Conservation (phyloP, 768 basidiomycete species). For the Leccinum uliginosum region DNA sequence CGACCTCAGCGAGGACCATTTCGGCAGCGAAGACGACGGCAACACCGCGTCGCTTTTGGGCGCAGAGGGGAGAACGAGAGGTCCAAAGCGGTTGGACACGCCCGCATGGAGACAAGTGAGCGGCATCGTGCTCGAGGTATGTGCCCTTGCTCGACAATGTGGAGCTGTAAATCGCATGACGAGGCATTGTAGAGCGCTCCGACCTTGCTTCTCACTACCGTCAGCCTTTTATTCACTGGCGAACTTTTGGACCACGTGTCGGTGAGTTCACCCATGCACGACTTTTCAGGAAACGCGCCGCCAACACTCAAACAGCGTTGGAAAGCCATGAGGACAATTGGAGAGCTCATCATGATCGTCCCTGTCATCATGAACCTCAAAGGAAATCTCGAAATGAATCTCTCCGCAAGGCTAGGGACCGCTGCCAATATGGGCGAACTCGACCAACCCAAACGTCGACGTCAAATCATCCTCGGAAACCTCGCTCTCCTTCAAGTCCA, state of each 20-base stretch:
- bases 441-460: constrained; percentile 61
- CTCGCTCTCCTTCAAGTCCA: constrained; percentile 88
- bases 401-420: constrained; percentile 92
- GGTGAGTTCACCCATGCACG: constrained; percentile 40
- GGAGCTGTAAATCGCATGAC: constrained; percentile 1
- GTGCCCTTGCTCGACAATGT: constrained; percentile 15
- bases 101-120: constrained; percentile 52
- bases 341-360: constrained; percentile 95
- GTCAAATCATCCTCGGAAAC: constrained; percentile 73
- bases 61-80: constrained; percentile 26
- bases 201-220: constrained; percentile 75
- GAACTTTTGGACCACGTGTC: constrained; percentile 85
- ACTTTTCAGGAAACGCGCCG: neutral
- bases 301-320: constrained; percentile 54
- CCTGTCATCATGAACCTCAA: constrained; percentile 94
- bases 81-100: constrained; percentile 20
- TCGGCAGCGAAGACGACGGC: constrained; percentile 34
- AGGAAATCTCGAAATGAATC: constrained; percentile 99
- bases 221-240: constrained; percentile 87
- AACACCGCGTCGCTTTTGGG: constrained; percentile 41
- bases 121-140: constrained; percentile 69
- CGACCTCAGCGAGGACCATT: constrained; percentile 22
- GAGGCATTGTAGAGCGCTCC: constrained; percentile 65
- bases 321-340: constrained; percentile 83
- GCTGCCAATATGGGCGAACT: constrained; percentile 92